Base-by-base conservation (phyloP, 2,329 filamentous ascomycete species). In the Meredithiella fracta region DNA sequence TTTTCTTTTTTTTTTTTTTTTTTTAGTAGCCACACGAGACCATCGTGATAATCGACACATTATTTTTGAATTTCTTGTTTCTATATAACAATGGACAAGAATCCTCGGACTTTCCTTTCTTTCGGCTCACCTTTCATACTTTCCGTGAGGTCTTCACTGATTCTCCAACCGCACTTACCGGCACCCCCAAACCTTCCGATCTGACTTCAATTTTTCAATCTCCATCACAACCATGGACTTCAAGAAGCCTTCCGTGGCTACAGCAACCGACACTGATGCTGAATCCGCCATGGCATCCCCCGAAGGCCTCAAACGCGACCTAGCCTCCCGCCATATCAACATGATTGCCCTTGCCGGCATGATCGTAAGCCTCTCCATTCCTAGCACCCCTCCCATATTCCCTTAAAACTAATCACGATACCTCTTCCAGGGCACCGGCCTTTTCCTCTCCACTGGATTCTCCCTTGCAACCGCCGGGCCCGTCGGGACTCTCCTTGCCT, bases 371-470 rank as follows among this genome's bases (percentile, higher is more conserved):
- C 37, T 20, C 11, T 8, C 3, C 37, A 11, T 25, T 47, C 20
- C 40, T n/a, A 20, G 20, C n/a, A 25, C n/a, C 3, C 37, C 9
- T 8, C 17, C 42, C 1, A 22, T 37, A 4, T 6, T 14, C 15
- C 29, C 11, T 9, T 20, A 37, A 15, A 26, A 47, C 38, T 31
- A 34, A 47, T n/a, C n/a, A 25, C n/a, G n/a, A 47, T 26, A 2
- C 22, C 5, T 26, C 7, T 5, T 67, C 1, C 66, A 70, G 55
- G 68, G 68, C 14, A 67, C 63, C 34, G 68, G 68, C 50, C 64
- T 79, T 29, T 74, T 78, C 58, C 69, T 79, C 34, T 75, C 76
- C 15, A 73, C 75, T 0, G 73, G 75, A 2, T 71, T 69, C 20
- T 69, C 71, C 1, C 66, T 79, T 26, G 66, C 69, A 1, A 72